phyloP scores from a whole-genome alignment of 1,284 basidiomycete genomes.

The Ganoderma multipileum region DNA sequence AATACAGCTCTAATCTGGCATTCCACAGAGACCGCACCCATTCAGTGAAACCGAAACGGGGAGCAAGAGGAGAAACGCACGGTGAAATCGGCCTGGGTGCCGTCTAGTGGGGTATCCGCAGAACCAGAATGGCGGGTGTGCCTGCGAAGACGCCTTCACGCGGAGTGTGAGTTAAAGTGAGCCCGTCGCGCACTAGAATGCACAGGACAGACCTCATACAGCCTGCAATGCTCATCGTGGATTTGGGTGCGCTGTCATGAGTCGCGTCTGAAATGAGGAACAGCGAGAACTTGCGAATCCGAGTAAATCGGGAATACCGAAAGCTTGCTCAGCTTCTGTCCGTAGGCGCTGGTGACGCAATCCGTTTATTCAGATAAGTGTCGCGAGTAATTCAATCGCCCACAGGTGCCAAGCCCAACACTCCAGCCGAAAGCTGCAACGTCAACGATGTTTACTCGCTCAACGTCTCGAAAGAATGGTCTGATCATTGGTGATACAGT shows the following conservation, averaged over 20 bases:
- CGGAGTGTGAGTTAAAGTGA: no score
- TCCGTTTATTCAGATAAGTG: background rate
- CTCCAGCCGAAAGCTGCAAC: background rate
- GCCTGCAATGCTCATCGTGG: slow-evolving; percentile 17
- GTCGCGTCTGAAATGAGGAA: slow-evolving; percentile 3
- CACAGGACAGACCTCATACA: slow-evolving; percentile 20
- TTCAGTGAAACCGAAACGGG: background rate
- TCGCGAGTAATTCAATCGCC: background rate
- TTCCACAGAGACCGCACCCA: background rate
- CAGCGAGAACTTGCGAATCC: background rate
- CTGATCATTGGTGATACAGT: background rate
- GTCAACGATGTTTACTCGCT: background rate
- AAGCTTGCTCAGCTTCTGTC: slow-evolving; percentile 12
- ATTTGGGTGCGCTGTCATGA: background rate
- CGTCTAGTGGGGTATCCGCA: slow-evolving; percentile 18
- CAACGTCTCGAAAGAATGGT: background rate
- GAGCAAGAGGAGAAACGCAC: slow-evolving; percentile 9
- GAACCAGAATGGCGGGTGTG: slow-evolving; percentile 12
- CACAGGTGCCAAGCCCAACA: background rate
- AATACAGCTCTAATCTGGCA: slow-evolving; percentile 53
- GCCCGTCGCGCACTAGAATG: background rate
- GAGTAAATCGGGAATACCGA: background rate
- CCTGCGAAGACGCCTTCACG: slow-evolving; percentile 23
- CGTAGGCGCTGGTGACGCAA: background rate
- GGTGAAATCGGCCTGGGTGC: slow-evolving; percentile 27